Percentiles rank a stretch among this genome's conserved stretches.
phyloP scores from a whole-genome alignment of 2,329 filamentous ascomycete species.

The Ceratocystis ficicola region DNA sequence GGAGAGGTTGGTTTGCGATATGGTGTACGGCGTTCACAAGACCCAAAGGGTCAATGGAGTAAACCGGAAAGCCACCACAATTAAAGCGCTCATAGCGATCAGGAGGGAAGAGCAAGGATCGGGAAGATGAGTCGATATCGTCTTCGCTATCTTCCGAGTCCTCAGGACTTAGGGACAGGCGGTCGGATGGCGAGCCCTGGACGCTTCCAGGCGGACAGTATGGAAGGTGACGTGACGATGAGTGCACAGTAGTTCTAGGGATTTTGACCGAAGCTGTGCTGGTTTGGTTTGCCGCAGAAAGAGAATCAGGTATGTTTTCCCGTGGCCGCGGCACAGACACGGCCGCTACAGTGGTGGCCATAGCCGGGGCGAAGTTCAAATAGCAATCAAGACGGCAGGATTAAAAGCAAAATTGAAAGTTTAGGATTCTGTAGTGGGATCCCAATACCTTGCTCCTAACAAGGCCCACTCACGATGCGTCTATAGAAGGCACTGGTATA shows the following conservation, averaged over 20 bases:
- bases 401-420: not conserved
- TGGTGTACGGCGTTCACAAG: slow-evolving; percentile 65
- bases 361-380: not conserved
- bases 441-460: not conserved
- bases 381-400: not conserved
- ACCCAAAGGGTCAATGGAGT: slow-evolving; percentile 56
- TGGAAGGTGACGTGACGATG: slow-evolving; percentile 17
- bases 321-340: not conserved
- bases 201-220: slow-evolving; percentile 19
- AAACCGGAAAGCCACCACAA: slow-evolving; percentile 49
- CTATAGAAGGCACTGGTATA: not conserved
- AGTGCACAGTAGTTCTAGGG: slow-evolving; percentile 12
- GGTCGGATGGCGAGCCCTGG: not conserved
- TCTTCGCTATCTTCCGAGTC: slow-evolving; percentile 34
- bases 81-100: slow-evolving; percentile 44
- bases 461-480: slow-evolving; percentile 8
- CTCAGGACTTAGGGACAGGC: slow-evolving; percentile 33
- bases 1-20: slow-evolving; percentile 64
- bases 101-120: slow-evolving; percentile 65
- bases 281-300: slow-evolving; percentile 1
- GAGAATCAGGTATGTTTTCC: slow-evolving; percentile 2
- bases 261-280: slow-evolving; percentile 8
- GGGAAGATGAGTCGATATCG: slow-evolving; percentile 35
- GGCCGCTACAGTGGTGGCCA: slow-evolving; percentile 19
- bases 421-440: not conserved